phyloP scores from a whole-genome alignment of 192 early-diverging fungal species.

The Entomortierella lignicola region DNA sequence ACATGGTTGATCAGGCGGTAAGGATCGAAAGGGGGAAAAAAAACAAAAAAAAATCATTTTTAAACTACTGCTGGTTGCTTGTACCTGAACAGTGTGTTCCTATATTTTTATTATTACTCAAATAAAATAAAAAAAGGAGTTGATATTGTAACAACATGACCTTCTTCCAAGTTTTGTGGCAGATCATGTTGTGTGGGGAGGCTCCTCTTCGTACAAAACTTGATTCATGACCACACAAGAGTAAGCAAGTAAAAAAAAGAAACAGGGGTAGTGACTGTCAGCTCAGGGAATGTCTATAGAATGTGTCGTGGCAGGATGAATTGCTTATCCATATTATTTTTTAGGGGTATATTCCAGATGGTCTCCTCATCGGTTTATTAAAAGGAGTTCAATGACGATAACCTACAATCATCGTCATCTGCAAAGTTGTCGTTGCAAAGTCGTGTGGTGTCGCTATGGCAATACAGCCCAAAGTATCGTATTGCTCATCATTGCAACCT shows the following conservation, averaged over 20 bases:
- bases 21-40: slow-evolving; percentile 18
- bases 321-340: not conserved
- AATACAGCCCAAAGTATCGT: too few relatives aligned
- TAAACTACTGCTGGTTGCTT: not conserved
- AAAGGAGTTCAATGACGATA: slow-evolving; percentile 13
- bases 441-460: too few relatives aligned
- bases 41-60: not conserved
- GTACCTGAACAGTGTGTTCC: not conserved
- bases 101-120: not conserved
- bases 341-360: not conserved
- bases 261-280: not conserved
- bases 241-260: slow-evolving; percentile 1
- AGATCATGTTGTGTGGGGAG: slow-evolving; percentile 21
- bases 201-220: too few relatives aligned
- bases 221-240: not conserved
- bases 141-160: slow-evolving; percentile 16
- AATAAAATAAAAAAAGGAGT: slow-evolving; percentile 18
- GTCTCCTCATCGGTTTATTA: not conserved
- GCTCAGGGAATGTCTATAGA: not conserved
- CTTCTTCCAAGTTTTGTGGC: slow-evolving; percentile 2
- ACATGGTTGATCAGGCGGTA: slow-evolving; percentile 29
- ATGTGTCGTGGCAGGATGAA: not conserved
- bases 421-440: not conserved
- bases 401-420: not conserved
- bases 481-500: too few relatives aligned